These are phyloP conservation scores for Selaginella tamariscina DNA, from an alignment of 75 land plant species.

Conservation along the genomic window DNA sequence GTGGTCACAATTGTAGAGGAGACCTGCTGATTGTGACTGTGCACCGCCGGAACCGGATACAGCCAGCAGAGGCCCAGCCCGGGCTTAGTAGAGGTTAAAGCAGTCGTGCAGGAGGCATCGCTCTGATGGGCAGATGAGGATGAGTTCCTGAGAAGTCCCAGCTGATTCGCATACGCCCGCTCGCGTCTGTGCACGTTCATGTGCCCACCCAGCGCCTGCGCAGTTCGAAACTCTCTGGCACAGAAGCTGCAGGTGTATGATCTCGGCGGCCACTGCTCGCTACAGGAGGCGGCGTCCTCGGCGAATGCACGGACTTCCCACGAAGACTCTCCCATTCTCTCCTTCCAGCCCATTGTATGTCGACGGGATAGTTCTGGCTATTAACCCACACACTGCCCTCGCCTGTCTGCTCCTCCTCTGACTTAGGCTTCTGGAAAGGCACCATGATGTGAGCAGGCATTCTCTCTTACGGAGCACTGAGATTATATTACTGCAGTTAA, in stretches of 20 bases:
- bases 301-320: constrained; percentile 53
- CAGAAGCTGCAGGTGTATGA: constrained; percentile 70
- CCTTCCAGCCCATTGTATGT: too few species aligned
- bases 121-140: background rate
- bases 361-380: too few species aligned
- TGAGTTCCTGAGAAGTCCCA: background rate
- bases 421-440: background rate
- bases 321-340: background rate
- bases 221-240: constrained; percentile 55
- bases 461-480: background rate
- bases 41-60: background rate
- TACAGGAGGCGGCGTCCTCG: constrained; percentile 32
- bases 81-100: background rate
- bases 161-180: background rate
- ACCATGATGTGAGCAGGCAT: background rate
- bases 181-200: constrained; percentile 76
- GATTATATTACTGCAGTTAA: too few species aligned
- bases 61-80: background rate
- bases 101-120: background rate
- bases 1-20: background rate
- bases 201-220: constrained; percentile 79
- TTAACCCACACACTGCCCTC: background rate
- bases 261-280: constrained; percentile 40
- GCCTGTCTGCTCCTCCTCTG: background rate
- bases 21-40: background rate